Evolutionary conservation across 1,139 yeast genomes (phyloP).

Genomic region (Meyerozyma athensensis): DNA sequence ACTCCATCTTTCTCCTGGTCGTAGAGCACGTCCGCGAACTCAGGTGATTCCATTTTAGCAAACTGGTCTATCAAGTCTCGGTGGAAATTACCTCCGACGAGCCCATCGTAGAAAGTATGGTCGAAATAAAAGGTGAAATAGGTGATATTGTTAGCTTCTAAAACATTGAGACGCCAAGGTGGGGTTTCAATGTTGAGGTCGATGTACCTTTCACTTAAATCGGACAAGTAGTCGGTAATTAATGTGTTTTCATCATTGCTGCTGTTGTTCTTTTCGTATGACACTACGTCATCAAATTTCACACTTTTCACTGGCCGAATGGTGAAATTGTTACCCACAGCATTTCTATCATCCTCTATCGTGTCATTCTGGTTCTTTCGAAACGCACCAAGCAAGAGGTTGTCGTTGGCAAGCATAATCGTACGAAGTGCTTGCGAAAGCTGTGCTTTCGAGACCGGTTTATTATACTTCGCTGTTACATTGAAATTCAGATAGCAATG

Average conservation of each 20-base stretch:
- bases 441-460: conserved; percentile 12
- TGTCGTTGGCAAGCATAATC: conserved; percentile 19
- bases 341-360: conserved; percentile 9
- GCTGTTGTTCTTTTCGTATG: conserved; percentile 11
- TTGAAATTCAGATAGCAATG: conserved; percentile 25
- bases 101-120: conserved; percentile 35
- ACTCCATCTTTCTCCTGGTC: conserved; percentile 4
- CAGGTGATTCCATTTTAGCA: background rate
- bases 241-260: conserved; percentile 13
- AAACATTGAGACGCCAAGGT: conserved; percentile 27
- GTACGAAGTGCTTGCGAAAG: conserved; percentile 23
- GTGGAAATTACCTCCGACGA: conserved; percentile 30
- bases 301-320: conserved; percentile 18
- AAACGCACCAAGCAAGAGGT: conserved; percentile 20
- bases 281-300: conserved; percentile 24
- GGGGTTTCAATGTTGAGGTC: conserved; percentile 19
- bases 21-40: conserved; percentile 7
- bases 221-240: conserved; percentile 8
- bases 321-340: conserved; percentile 15
- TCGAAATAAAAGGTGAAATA: conserved; percentile 26
- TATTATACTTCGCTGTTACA: conserved; percentile 23
- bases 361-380: conserved; percentile 9
- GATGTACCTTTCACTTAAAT: conserved; percentile 15
- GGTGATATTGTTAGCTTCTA: conserved; percentile 14
- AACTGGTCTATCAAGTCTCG: conserved; percentile 21